phyloP scores from a whole-genome alignment of 176 grass and related monocot genomes.

The Oryza brachyantha region DNA sequence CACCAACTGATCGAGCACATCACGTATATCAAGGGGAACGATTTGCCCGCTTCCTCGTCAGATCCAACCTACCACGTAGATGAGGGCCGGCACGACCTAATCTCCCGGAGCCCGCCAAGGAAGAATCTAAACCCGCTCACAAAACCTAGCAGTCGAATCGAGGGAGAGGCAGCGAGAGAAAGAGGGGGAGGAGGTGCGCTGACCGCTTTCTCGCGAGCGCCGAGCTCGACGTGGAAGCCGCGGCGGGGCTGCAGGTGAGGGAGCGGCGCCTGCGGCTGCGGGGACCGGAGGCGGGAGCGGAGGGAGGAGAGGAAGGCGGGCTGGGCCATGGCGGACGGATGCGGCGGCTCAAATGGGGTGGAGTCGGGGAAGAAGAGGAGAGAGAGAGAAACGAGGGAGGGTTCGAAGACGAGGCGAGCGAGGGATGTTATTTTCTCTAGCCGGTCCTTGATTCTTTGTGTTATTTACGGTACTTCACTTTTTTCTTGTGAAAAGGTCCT shows the following conservation, averaged over 20 bases:
- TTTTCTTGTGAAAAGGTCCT: no score
- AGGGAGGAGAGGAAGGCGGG: constrained; percentile 47
- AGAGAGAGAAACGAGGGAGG: not conserved
- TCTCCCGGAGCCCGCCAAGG: no score
- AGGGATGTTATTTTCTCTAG: not conserved
- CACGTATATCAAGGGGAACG: not conserved
- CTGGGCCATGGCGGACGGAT: constrained; percentile 44
- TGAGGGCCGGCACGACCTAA: not conserved
- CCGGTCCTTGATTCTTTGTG: not conserved
- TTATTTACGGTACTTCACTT: no score
- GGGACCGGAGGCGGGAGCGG: constrained; percentile 32
- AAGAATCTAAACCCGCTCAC: not conserved
- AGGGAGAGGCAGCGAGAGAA: not conserved
- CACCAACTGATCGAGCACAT: not conserved
- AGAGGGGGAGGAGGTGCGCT: no score
- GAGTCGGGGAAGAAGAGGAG: not conserved
- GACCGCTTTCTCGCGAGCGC: constrained; percentile 77
- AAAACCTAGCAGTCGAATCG: not conserved
- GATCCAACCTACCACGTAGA: constrained; percentile 3
- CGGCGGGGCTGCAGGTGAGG: constrained; percentile 40
- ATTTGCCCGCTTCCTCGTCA: not conserved
- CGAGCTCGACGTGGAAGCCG: constrained; percentile 72
- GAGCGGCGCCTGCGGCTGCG: not conserved
- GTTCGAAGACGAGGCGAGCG: not conserved
- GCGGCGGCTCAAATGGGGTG: not conserved